Evolutionary conservation across 2,329 filamentous ascomycete genomes (phyloP).

Genomic region (Daldinia sp.): DNA sequence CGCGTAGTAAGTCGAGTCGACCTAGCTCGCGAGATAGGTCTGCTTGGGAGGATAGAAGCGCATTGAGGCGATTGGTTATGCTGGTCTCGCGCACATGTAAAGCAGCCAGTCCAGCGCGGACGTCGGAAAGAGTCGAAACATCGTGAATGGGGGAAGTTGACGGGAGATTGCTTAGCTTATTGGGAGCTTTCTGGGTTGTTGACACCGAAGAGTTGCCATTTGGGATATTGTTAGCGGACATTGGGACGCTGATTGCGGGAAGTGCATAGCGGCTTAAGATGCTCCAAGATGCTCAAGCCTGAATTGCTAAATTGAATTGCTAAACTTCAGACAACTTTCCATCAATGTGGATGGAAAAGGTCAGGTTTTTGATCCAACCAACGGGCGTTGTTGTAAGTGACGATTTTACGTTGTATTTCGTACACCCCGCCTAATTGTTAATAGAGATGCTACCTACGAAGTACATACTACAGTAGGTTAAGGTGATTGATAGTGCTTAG

Average conservation of each 20-base stretch:
- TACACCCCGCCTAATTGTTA: not conserved
- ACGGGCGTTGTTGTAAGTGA: slow-evolving; percentile 6
- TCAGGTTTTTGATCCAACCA: slow-evolving; percentile 18
- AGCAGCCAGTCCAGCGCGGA: slow-evolving; percentile 77
- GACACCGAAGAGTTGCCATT: slow-evolving; percentile 48
- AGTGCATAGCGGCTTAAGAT: slow-evolving; percentile 46
- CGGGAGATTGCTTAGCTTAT: slow-evolving; percentile 43
- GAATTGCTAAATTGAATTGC: slow-evolving; percentile 26
- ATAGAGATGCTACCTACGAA: not conserved
- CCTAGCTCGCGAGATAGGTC: slow-evolving; percentile 87
- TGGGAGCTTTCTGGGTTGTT: slow-evolving; percentile 33
- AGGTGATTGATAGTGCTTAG: slow-evolving; percentile 14
- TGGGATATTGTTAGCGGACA: slow-evolving; percentile 48
- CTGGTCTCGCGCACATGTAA: slow-evolving; percentile 79
- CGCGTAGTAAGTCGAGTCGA: slow-evolving; percentile 87
- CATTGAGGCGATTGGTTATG: slow-evolving; percentile 77
- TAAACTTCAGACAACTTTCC: slow-evolving; percentile 24
- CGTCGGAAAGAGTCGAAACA: slow-evolving; percentile 78
- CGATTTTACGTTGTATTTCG: slow-evolving; percentile 1
- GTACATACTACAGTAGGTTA: too few species aligned
- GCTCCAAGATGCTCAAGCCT: slow-evolving; percentile 39
- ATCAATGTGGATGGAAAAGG: slow-evolving; percentile 17
- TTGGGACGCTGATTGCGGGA: slow-evolving; percentile 44
- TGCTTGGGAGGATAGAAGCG: slow-evolving; percentile 81
- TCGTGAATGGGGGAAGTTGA: slow-evolving; percentile 63